A percentile compares a stretch with the other conserved stretches of the same genome.
Conservation (phyloP, 257 asterid genomes). For the Leonotis leonurus region DNA sequence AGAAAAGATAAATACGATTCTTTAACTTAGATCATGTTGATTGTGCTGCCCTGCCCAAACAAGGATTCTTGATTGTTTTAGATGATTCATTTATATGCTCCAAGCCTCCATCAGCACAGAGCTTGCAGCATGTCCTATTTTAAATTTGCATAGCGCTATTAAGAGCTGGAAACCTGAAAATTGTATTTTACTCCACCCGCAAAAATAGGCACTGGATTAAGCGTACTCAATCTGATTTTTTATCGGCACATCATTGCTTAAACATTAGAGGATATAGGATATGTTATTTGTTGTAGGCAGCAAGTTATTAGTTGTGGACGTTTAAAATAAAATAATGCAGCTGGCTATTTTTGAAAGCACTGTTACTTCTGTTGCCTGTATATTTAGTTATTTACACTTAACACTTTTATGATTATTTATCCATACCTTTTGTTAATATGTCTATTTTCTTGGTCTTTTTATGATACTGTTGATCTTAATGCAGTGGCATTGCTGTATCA, state of each 20-base stretch:
- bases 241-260: neutral
- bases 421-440: neutral
- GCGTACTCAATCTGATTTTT: neutral
- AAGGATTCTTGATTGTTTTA: neutral
- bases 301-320: neutral
- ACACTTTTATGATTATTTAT: neutral
- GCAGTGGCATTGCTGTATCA: constrained; percentile 98
- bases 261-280: neutral
- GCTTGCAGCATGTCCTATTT: neutral
- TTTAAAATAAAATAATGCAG: neutral
- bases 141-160: neutral
- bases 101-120: neutral
- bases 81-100: too few species aligned
- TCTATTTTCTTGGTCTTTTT: neutral
- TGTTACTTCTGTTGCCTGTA: neutral
- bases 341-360: neutral
- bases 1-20: neutral
- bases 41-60: neutral
- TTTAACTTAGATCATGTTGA: neutral
- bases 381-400: neutral
- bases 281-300: neutral
- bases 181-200: neutral
- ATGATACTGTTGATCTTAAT: constrained; percentile 12
- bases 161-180: neutral
- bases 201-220: neutral